Base-by-base conservation (phyloP, 2,329 filamentous ascomycete genomes). In the Aspergillus felis region DNA sequence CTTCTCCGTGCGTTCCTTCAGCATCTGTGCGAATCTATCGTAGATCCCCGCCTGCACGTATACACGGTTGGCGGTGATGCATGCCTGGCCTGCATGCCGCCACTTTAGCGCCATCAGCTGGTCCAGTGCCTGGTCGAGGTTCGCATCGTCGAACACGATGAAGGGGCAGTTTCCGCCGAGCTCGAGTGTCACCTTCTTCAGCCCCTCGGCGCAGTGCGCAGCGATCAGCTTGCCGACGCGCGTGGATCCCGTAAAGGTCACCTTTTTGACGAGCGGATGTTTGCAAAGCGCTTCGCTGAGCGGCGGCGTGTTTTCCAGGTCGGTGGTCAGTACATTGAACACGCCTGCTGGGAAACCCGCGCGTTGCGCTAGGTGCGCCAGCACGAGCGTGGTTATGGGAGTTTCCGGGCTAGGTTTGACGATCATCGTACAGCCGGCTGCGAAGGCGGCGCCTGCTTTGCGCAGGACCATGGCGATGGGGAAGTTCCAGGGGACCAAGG, bases 401-500 rank as follows among this genome's bases (percentile, higher is more conserved):
- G 84, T 86, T 70, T 91, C 87, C 0, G 87, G 87, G 3, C 84
- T 87, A 2, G 88, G 86, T 74, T 91, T 91, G 17, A 84, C 79
- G 29, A 92, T 79, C 84, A 92, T 90, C 1, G 87, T 87, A 68
- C 87, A 90, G 1, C 88, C 88, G 3, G 87, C 87, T 1, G 88
- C 88, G 42, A 90, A 73, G 1, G 87, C 87, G 6, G 87, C 85
- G 50, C 83, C 81, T 2, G 82, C 86, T 68, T 90, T 91, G 32
- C 88, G 79, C 53, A 89, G 71, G 6, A 89, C 81, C 84, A 90
- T 79, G 32, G 85, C 86, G 52, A 88, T 79, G 0, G 86, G 86
- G 62, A 89, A 89, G 65, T 90, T 89, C 87, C 87, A 90, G 4
- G 88, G 87, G 1, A 90, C 87, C 17, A 91, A 74, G 0, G 87